Conservation (phyloP, 768 basidiomycete species). For the Brasilioporus rufonigricans region DNA sequence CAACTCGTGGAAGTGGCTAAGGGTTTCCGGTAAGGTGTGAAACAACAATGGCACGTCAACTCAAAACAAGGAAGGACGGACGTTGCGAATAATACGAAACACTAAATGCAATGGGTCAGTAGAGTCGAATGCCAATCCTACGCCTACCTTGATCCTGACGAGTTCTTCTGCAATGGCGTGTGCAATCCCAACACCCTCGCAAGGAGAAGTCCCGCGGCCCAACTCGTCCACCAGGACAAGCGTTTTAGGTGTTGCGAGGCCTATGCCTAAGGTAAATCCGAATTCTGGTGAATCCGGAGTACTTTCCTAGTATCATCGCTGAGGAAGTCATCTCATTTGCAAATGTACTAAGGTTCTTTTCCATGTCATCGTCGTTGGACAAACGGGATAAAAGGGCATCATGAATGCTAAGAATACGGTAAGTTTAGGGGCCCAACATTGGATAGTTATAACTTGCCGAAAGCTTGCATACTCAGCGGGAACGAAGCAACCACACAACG, state of each 20-base stretch:
- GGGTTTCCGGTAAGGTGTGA: slow-evolving; percentile 4
- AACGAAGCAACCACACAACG: slow-evolving; percentile 88
- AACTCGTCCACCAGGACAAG: slow-evolving; percentile 92
- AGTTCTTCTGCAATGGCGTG: slow-evolving; percentile 81
- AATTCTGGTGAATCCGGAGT: not conserved
- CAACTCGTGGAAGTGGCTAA: slow-evolving; percentile 79
- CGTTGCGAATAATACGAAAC: slow-evolving; percentile 91
- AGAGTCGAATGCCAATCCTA: not conserved
- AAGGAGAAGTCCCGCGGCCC: slow-evolving; percentile 86
- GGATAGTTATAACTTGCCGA: slow-evolving; percentile 45
- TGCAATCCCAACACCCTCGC: slow-evolving; percentile 78
- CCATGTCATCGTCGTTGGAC: slow-evolving; percentile 92
- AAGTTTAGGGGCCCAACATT: not conserved
- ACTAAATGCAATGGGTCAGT: slow-evolving; percentile 38
- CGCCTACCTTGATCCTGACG: slow-evolving; percentile 64
- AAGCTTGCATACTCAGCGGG: slow-evolving; percentile 94
- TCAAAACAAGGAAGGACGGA: slow-evolving; percentile 32
- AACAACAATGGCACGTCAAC: not conserved
- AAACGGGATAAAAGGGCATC: slow-evolving; percentile 83
- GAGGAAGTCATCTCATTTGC: slow-evolving; percentile 92
- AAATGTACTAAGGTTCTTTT: slow-evolving; percentile 90
- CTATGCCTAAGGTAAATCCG: slow-evolving; percentile 32
- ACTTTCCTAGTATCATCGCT: slow-evolving; percentile 82
- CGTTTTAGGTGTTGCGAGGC: slow-evolving; percentile 65
- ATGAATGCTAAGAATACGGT: slow-evolving; percentile 52